These are phyloP conservation scores for Nicotiana rustica DNA, from an alignment of 305 asterid genomes.

Conservation along the genomic window DNA sequence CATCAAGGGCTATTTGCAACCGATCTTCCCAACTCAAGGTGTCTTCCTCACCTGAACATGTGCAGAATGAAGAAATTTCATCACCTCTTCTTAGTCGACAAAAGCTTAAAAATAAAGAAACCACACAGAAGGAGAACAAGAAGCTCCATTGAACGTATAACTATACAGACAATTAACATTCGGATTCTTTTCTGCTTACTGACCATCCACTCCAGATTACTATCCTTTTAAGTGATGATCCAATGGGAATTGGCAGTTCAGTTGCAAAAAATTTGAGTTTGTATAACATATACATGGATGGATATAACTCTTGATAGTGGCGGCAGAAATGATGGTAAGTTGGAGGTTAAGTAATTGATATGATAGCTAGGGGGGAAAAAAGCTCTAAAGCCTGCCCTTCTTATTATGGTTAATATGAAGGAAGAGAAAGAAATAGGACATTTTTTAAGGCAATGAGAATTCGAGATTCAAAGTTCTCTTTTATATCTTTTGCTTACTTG, in stretches of 20 bases:
- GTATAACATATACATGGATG: background rate
- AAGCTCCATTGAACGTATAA: background rate
- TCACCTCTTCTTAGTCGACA: conserved; percentile 32
- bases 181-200: background rate
- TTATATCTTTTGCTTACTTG: background rate
- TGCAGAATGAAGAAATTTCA: conserved; percentile 33
- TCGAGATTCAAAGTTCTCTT: background rate
- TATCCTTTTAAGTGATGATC: background rate
- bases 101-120: conserved; percentile 30
- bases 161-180: background rate
- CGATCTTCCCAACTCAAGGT: conserved; percentile 92
- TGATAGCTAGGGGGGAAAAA: background rate
- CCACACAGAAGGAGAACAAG: conserved; percentile 32
- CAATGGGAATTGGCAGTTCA: background rate
- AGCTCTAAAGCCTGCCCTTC: background rate
- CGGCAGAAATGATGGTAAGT: background rate
- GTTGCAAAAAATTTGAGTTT: background rate
- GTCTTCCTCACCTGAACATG: conserved; percentile 60
- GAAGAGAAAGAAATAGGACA: background rate
- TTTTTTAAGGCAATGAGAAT: background rate
- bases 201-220: conserved; percentile 19
- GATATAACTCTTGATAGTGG: background rate
- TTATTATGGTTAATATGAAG: background rate
- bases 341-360: background rate
- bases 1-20: conserved; percentile 88